phyloP scores from a whole-genome alignment of 2,329 filamentous ascomycete genomes.

The Trichoderma cornu-damae region DNA sequence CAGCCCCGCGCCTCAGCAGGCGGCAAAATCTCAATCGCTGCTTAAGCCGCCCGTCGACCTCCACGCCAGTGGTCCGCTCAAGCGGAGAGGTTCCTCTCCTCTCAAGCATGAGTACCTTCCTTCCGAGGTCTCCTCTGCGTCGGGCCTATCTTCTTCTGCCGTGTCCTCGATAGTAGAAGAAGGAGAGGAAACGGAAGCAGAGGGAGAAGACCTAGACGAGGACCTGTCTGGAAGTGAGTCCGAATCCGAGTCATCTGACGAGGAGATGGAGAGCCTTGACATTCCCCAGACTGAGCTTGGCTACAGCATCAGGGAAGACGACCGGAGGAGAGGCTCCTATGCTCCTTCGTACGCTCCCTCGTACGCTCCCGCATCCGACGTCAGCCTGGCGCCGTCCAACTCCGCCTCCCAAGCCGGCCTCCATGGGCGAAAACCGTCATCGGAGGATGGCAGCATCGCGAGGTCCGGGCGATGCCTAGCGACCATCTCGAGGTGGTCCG shows the following conservation, averaged over 20 bases:
- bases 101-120: conserved; percentile 96
- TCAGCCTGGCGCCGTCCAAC: conserved; percentile 70
- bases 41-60: conserved; percentile 36
- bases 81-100: conserved; percentile 80
- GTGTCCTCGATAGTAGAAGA: conserved; percentile 11
- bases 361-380: conserved; percentile 45
- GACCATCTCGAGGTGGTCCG: conserved; percentile 58
- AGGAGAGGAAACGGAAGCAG: conserved; percentile 7
- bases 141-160: conserved; percentile 15
- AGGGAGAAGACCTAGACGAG: conserved; percentile 8
- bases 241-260: conserved; percentile 40
- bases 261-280: conserved; percentile 56
- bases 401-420: conserved; percentile 68
- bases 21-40: conserved; percentile 22
- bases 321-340: conserved; percentile 13
- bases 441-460: conserved; percentile 39
- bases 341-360: conserved; percentile 32
- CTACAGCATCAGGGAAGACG: conserved; percentile 47
- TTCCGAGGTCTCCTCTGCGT: conserved; percentile 59
- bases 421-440: conserved; percentile 43
- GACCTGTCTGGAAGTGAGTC: background rate
- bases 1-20: conserved; percentile 35
- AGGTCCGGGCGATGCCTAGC: conserved; percentile 41
- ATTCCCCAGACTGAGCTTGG: conserved; percentile 55
- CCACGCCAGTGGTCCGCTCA: conserved; percentile 41